Evolutionary conservation across 805 yeast species (phyloP).

Genomic region (Ogataea kodamae): DNA sequence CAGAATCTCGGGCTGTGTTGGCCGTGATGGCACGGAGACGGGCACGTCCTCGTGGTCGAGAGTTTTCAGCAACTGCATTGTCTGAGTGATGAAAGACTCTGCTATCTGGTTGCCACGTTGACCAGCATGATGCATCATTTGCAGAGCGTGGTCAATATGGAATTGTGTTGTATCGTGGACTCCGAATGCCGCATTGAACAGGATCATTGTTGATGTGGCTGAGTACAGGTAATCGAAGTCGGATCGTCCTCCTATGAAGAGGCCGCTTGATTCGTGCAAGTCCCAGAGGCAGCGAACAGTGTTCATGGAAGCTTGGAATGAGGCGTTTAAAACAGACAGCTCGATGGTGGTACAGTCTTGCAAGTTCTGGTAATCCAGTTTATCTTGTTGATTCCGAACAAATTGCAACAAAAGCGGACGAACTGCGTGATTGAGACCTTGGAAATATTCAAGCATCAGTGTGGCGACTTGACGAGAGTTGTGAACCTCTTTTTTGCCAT

Average conservation of each 20-base stretch:
- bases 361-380: slow-evolving; percentile 50
- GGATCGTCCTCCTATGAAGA: slow-evolving; percentile 71
- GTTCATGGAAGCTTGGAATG: slow-evolving; percentile 70
- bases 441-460: slow-evolving; percentile 70
- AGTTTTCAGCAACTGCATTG: slow-evolving; percentile 3
- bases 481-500: slow-evolving; percentile 37
- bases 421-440: slow-evolving; percentile 70
- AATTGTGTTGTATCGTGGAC: slow-evolving; percentile 65
- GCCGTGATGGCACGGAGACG: slow-evolving; percentile 4
- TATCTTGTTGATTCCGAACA: slow-evolving; percentile 52
- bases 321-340: slow-evolving; percentile 59
- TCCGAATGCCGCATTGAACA: slow-evolving; percentile 72
- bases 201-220: slow-evolving; percentile 60
- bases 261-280: slow-evolving; percentile 58
- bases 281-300: slow-evolving; percentile 66
- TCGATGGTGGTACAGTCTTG: slow-evolving; percentile 60
- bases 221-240: slow-evolving; percentile 75
- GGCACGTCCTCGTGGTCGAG: slow-evolving; percentile 6
- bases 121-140: slow-evolving; percentile 60
- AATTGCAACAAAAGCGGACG: slow-evolving; percentile 68
- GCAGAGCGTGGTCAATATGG: slow-evolving; percentile 65
- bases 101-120: slow-evolving; percentile 47
- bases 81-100: slow-evolving; percentile 4
- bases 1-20: neutral
- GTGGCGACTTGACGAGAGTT: slow-evolving; percentile 62